A percentile compares a stretch with the other conserved stretches of the same genome.
Evolutionary conservation across 176 grass and related monocot genomes (phyloP).

Genomic region (Cenchrus fungigraminus): DNA sequence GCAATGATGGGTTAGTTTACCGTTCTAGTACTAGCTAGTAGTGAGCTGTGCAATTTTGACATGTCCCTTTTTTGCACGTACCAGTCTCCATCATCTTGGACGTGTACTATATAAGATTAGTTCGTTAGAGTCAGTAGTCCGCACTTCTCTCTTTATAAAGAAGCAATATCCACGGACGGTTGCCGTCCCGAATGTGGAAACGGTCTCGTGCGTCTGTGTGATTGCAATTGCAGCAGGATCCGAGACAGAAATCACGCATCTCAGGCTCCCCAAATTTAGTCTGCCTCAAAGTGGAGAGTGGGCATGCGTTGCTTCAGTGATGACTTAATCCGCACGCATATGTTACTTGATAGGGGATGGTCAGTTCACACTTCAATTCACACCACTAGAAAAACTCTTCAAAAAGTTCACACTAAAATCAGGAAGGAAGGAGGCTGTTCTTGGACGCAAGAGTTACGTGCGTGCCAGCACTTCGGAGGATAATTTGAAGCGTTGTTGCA

Average conservation of each 20-base stretch:
- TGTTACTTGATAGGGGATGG: neutral
- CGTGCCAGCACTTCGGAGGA: neutral
- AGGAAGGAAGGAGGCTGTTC: neutral
- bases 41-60: neutral
- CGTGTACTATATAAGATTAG: neutral
- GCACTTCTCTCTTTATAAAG: neutral
- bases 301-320: conserved; percentile 3
- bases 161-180: neutral
- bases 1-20: neutral
- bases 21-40: neutral
- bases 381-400: neutral
- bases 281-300: neutral
- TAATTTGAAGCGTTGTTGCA: neutral
- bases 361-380: neutral
- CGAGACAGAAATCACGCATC: neutral
- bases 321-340: conserved; percentile 18
- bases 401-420: neutral
- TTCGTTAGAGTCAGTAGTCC: neutral
- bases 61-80: conserved; percentile 18
- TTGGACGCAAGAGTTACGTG: neutral
- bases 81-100: neutral
- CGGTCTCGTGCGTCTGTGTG: neutral
- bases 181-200: conserved; percentile 20
- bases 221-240: conserved; percentile 4
- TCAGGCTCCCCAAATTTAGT: neutral